A percentile compares a stretch with the other conserved stretches of the same genome.
These are phyloP conservation scores for Drechslerella coelobrocha DNA, from an alignment of 2,329 filamentous ascomycete genomes.

Conservation along the genomic window DNA sequence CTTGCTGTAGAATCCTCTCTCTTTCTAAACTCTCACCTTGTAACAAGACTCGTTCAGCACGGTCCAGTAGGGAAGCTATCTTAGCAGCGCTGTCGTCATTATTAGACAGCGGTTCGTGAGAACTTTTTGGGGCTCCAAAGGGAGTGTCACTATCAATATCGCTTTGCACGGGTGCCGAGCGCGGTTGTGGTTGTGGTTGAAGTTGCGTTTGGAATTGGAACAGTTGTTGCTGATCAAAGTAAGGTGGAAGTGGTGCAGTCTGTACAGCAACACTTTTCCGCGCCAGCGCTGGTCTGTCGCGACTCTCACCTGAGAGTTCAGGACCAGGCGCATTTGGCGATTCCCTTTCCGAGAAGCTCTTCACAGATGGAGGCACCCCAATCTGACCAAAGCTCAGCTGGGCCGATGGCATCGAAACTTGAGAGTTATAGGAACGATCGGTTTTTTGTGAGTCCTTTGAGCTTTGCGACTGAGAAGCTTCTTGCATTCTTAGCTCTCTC, in stretches of 20 bases:
- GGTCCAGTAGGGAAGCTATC: not conserved
- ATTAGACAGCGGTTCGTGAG: slow-evolving; percentile 1
- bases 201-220: slow-evolving; percentile 33
- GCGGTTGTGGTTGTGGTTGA: slow-evolving; percentile 26
- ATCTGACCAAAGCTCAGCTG: slow-evolving; percentile 42
- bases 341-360: slow-evolving; percentile 19
- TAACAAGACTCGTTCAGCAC: not conserved
- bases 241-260: slow-evolving; percentile 17
- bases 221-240: slow-evolving; percentile 22
- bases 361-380: slow-evolving; percentile 32
- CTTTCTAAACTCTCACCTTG: slow-evolving; percentile 23
- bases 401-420: slow-evolving; percentile 33
- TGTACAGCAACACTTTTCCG: slow-evolving; percentile 43
- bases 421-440: slow-evolving; percentile 13
- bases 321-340: not conserved
- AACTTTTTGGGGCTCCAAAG: slow-evolving; percentile 29
- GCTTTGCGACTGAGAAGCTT: slow-evolving; percentile 28
- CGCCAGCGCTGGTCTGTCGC: not conserved
- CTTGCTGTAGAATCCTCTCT: slow-evolving; percentile 38
- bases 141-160: slow-evolving; percentile 20
- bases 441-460: slow-evolving; percentile 28
- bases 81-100: slow-evolving; percentile 7
- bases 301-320: not conserved
- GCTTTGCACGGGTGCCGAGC: slow-evolving; percentile 21
- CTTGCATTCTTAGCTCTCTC: slow-evolving; percentile 24